Evolutionary conservation across 1,284 basidiomycete genomes (phyloP), one percentile per base, ranked within the genome.

Genomic region (Mixia osmundae): DNA sequence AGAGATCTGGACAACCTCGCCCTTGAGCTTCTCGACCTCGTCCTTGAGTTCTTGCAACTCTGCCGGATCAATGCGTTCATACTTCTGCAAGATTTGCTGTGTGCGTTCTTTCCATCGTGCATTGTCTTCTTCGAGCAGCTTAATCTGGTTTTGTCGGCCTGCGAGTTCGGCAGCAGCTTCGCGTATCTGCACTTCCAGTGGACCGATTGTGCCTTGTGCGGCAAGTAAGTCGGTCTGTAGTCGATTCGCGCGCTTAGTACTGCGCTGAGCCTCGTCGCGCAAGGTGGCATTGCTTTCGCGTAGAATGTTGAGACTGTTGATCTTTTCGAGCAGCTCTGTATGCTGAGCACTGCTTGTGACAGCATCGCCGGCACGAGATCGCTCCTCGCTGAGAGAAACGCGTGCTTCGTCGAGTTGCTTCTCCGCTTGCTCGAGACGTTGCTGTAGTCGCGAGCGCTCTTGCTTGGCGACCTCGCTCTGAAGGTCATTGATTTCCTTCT

Each of bases 401-500:
- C 76, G 63, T 2, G 70, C 67, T 41, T 78, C 76, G 34, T 77
- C 69, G 43, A 83, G 58, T 27, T 60, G 68, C 43, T 72, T 68
- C 19, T 64, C 64, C 33, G 79, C 55, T 46, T 76, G 71, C 11
- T 80, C 76, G 19, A 78, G 64, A 50, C 80, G 73, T 19, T 67
- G 61, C 55, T 75, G 77, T 33, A 82, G 57, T 2, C 80, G 68
- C 5, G 68, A 59, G 44, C 66, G 76, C 57, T 87, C 80, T 52
- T 83, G 76, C 57, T 78, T 79, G 59, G 69, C 67, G 36, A 87
- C 65, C 49, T 85, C 76, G 29, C 80, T 64, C 48, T 87, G 77
- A 25, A 85, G 64, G 44, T 85, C 79, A 27, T 77, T 72, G 38
- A 85, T 78, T 52, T 85, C 78, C 57, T 85, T 83, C 60, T 87